A percentile compares a stretch with the other conserved stretches of the same genome.
phyloP scores from a whole-genome alignment of 2,329 filamentous ascomycete species.

The Epichloe sibirici region DNA sequence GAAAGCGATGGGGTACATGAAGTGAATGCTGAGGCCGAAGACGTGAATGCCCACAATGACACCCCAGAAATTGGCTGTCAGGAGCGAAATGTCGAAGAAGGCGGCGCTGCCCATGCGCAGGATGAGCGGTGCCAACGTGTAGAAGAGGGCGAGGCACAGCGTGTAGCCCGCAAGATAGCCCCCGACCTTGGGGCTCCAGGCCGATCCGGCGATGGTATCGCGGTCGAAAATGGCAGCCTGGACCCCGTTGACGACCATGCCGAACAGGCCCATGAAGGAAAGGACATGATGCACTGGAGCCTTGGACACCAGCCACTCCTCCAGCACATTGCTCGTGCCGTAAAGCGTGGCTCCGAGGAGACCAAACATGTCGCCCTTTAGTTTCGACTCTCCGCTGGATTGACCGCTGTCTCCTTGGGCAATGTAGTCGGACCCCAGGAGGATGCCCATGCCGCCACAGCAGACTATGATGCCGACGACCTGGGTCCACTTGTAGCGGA shows the following conservation, averaged over 20 bases:
- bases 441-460: conserved; percentile 78
- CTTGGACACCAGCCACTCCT: conserved; percentile 87
- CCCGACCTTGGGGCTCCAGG: conserved; percentile 33
- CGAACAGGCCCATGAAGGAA: conserved; percentile 80
- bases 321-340: conserved; percentile 78
- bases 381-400: conserved; percentile 46
- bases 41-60: conserved; percentile 84
- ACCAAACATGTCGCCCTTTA: conserved; percentile 90
- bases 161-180: conserved; percentile 90
- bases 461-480: conserved; percentile 78
- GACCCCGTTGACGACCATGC: conserved; percentile 78
- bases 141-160: conserved; percentile 70
- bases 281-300: conserved; percentile 87
- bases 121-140: conserved; percentile 73
- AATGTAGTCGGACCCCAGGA: conserved; percentile 80
- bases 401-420: conserved; percentile 56
- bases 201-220: conserved; percentile 7
- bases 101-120: conserved; percentile 83
- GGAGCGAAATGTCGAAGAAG: conserved; percentile 90
- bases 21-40: conserved; percentile 70
- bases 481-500: conserved; percentile 83
- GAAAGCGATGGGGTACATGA: conserved; percentile 91
- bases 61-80: conserved; percentile 96
- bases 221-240: conserved; percentile 91
- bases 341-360: conserved; percentile 84